Conservation (phyloP, 352 stramenopile genomes). For the Phytopythium helicoides region DNA sequence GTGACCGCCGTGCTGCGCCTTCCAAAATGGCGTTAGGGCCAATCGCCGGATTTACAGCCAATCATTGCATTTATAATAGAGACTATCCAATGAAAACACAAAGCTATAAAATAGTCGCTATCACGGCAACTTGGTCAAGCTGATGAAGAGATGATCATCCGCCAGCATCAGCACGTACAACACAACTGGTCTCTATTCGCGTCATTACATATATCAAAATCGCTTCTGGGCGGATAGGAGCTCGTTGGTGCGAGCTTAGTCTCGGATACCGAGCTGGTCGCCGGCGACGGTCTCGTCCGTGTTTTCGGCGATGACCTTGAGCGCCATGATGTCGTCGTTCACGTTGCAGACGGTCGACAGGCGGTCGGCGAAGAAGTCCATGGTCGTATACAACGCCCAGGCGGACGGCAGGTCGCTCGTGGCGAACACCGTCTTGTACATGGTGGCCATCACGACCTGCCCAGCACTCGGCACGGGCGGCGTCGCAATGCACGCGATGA, state of each 20-base stretch:
- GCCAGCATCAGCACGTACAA: no score
- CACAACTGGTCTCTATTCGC: no score
- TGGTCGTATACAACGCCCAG: constrained; percentile 54
- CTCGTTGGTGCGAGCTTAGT: no score
- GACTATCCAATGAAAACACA: neutral
- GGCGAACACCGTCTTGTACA: constrained; percentile 65
- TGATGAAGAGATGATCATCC: no score
- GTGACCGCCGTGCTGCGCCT: neutral
- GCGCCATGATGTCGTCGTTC: constrained; percentile 76
- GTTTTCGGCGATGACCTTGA: constrained; percentile 72
- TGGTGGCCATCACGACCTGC: constrained; percentile 54
- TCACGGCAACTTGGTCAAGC: no score
- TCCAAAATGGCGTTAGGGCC: neutral
- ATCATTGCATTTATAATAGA: neutral
- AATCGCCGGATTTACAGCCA: neutral
- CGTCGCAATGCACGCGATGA: constrained; percentile 50
- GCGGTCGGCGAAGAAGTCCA: constrained; percentile 68
- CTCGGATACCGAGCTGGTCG: constrained; percentile 49
- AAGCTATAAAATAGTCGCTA: no score
- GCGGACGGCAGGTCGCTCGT: constrained; percentile 41
- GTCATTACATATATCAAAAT: no score
- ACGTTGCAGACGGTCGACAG: constrained; percentile 73
- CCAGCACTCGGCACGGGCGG: constrained; percentile 50
- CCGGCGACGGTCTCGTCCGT: constrained; percentile 66
- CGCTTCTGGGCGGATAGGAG: no score